Percentiles rank a stretch among this genome's conserved stretches.
Conservation (phyloP, 2,329 filamentous ascomycete genomes). For the Fusarium buxicola region DNA sequence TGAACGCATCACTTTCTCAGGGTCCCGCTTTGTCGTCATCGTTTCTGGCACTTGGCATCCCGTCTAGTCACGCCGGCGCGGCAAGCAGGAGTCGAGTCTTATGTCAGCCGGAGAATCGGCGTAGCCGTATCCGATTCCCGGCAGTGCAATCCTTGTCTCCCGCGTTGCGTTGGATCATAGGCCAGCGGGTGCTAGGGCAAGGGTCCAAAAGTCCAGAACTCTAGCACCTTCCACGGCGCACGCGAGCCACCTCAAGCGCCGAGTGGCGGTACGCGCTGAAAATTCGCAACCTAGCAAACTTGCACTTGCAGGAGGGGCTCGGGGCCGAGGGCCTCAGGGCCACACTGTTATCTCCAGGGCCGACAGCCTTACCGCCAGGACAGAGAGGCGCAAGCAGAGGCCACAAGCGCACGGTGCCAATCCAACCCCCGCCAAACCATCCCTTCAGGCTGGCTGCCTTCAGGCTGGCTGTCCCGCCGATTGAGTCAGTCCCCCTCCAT, state of each 20-base stretch:
- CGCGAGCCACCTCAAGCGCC: conserved; percentile 17
- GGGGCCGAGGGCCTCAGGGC: no score
- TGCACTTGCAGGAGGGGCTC: no score
- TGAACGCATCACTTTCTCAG: conserved; percentile 26
- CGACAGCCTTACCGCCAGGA: conserved; percentile 25
- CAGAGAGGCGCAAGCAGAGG: conserved; percentile 34
- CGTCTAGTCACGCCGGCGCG: conserved; percentile 21
- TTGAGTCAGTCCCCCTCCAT: conserved; percentile 53
- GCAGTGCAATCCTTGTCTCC: conserved; percentile 4
- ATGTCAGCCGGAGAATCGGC: conserved; percentile 16
- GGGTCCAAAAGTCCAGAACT: conserved; percentile 28
- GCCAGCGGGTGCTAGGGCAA: conserved; percentile 3
- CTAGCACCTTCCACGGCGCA: conserved; percentile 48
- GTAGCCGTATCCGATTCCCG: conserved; percentile 21
- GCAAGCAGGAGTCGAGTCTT: neutral
- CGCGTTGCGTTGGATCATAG: no score
- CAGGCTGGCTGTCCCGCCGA: conserved; percentile 52
- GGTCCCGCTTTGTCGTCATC: conserved; percentile 40
- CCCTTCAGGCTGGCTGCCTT: conserved; percentile 40
- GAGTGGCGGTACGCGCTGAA: conserved; percentile 39
- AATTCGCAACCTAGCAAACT: no score
- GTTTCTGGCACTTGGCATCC: neutral
- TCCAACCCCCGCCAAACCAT: conserved; percentile 35
- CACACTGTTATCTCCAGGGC: conserved; percentile 14
- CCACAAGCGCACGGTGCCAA: conserved; percentile 39